Base-by-base conservation (phyloP, 495 filamentous ascomycete species). In the Penicillium silybi region DNA sequence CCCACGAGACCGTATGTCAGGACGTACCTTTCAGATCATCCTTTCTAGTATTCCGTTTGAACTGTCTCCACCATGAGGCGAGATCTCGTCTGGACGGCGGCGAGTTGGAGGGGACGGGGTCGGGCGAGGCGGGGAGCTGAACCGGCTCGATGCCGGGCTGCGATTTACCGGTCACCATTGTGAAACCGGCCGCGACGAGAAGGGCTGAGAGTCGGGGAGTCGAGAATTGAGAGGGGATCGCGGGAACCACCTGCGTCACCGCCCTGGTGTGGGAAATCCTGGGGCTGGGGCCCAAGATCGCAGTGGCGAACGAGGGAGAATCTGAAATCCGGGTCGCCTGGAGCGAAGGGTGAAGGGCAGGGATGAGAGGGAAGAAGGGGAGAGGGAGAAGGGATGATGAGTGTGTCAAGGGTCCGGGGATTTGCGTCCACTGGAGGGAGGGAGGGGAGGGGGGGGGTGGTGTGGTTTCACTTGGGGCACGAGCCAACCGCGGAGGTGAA, bases 31-130 rank as follows among this genome's bases (percentile, higher is more conserved):
- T 87, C 48, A 81, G 72, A 50, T 92, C 89, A 57, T 90, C 87
- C 63, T 85, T 85, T 64, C 85, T 85, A 13, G 80, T 73, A 42
- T 83, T 83, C 27, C 83, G 78, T 70, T 88, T 90, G 73, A 97
- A 96, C 44, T 82, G 80, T 70, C 85, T 91, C 91, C 90, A 96
- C 91, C 91, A 97, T 23, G 85, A 89, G 59, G 88, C 85, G 49
- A 95, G 74, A 61, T 95, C 89, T 62, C 87, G 81, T 69, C 84
- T 91, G 46, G 81, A 85, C 29, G 89, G 85, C 9, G 86, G 83
- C 34, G 86, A 84, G 49, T 62, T 61, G 50, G 72, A 52, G 44
- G 46, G 65, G 56, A 61, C 63, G 17, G 65, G 74, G 38, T 65
- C 54, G 9, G 68, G 53, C 13, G 76, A 62, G 35, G 67, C 56